These are phyloP conservation scores for Teratosphaeria viscida DNA, from an alignment of 2,329 filamentous ascomycete species.

Conservation along the genomic window DNA sequence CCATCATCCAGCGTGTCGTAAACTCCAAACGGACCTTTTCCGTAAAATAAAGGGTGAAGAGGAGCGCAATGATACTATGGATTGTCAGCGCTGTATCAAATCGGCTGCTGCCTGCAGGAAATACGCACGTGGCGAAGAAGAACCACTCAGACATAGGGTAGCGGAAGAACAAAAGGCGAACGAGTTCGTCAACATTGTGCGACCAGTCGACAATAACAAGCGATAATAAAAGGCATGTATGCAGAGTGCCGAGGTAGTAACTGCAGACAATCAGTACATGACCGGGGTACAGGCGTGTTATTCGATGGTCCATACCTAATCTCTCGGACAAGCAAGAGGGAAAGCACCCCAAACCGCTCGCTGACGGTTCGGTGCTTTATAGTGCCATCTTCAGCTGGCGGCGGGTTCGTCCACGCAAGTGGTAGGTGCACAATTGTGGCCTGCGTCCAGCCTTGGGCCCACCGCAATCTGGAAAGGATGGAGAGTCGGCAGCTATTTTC, in stretches of 20 bases:
- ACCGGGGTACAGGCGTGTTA: no score
- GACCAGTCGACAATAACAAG: conserved; percentile 38
- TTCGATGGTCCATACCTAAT: conserved; percentile 5
- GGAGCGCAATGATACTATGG: conserved; percentile 20
- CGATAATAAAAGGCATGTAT: conserved; percentile 36
- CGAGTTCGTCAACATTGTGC: conserved; percentile 26
- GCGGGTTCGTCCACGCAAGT: conserved; percentile 33
- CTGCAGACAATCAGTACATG: conserved; percentile 10
- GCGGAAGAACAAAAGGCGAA: conserved; percentile 37
- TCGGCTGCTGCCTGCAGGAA: background rate
- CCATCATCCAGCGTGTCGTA: conserved; percentile 30
- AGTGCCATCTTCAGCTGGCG: conserved; percentile 13
- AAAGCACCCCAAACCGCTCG: conserved; percentile 36
- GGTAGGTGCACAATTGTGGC: conserved; percentile 34
- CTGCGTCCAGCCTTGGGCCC: conserved; percentile 42
- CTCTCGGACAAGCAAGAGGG: conserved; percentile 37
- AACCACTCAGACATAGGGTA: conserved; percentile 38
- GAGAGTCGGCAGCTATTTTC: background rate
- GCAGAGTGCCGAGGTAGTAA: conserved; percentile 41
- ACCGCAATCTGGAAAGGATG: conserved; percentile 27
- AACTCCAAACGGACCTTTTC: conserved; percentile 36
- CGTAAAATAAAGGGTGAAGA: conserved; percentile 38
- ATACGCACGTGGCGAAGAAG: background rate
- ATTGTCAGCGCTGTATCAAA: background rate
- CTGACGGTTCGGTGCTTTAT: conserved; percentile 24